These are phyloP conservation scores for Colletotrichum somersetense DNA, from an alignment of 2,329 filamentous ascomycete species.

Conservation along the genomic window DNA sequence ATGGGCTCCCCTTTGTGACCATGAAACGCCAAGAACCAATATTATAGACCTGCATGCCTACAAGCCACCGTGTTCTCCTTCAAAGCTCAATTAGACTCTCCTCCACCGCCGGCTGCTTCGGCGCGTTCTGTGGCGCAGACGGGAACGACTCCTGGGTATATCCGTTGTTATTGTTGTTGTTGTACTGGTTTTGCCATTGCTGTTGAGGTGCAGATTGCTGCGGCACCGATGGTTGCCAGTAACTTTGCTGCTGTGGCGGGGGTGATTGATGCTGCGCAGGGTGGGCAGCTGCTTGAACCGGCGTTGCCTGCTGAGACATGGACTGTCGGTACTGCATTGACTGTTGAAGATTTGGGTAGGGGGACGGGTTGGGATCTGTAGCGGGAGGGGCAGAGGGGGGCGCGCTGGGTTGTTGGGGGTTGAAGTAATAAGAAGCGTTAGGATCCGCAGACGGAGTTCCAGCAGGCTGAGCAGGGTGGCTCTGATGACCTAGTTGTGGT, in stretches of 20 bases:
- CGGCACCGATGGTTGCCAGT: constrained; percentile 53
- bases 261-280: constrained; percentile 48
- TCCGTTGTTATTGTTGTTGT: constrained; percentile 51
- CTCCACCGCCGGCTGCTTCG: constrained; percentile 71
- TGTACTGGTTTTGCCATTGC: constrained; percentile 47
- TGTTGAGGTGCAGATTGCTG: constrained; percentile 48
- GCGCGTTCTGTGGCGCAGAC: constrained; percentile 72
- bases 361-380: constrained; percentile 60
- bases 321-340: constrained; percentile 60
- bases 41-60: constrained; percentile 27
- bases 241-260: constrained; percentile 46
- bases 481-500: constrained; percentile 47
- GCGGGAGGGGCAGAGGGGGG: constrained; percentile 50
- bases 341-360: constrained; percentile 66
- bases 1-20: constrained; percentile 23
- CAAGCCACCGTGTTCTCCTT: constrained; percentile 16
- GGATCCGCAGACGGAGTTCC: constrained; percentile 59
- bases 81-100: constrained; percentile 85
- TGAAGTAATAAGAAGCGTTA: constrained; percentile 71
- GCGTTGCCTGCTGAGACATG: constrained; percentile 50
- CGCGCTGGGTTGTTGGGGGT: constrained; percentile 52
- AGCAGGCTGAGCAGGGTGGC: constrained; percentile 46
- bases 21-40: constrained; percentile 36
- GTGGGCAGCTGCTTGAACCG: constrained; percentile 49
- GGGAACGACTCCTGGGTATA: constrained; percentile 75